Conservation (phyloP, 768 basidiomycete genomes). For the Tulasnella sp. region DNA sequence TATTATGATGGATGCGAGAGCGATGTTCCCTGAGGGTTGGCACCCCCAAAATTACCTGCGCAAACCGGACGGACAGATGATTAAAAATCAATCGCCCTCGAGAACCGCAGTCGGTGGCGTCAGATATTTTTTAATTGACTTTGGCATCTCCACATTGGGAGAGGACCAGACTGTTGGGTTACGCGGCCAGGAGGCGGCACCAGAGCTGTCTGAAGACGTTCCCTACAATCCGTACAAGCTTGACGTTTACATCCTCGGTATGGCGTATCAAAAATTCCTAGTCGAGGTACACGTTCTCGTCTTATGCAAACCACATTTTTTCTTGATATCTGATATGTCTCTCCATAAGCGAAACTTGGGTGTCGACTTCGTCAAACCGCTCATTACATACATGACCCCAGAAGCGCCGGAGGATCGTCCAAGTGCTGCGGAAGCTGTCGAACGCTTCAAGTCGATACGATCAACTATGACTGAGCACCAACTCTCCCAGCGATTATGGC, state of each 20-base stretch:
- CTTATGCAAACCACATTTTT: not conserved
- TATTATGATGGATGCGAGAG: slow-evolving; percentile 13
- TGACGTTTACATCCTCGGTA: slow-evolving; percentile 13
- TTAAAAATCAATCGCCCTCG: not conserved
- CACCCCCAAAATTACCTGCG: not conserved
- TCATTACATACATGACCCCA: not conserved
- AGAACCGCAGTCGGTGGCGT: slow-evolving; percentile 5
- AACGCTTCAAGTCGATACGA: not conserved
- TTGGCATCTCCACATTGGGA: slow-evolving; percentile 4
- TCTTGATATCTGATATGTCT: no score
- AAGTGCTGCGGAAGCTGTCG: not conserved
- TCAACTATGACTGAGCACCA: not conserved
- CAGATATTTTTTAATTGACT: slow-evolving; percentile 13
- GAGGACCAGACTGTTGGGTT: not conserved
- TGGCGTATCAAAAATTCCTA: not conserved
- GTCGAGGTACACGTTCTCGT: not conserved
- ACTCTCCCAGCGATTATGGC: not conserved
- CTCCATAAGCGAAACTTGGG: not conserved
- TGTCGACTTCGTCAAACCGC: not conserved
- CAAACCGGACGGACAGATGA: not conserved
- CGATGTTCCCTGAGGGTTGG: not conserved
- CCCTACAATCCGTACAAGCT: slow-evolving; percentile 12
- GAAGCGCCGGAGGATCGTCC: not conserved
- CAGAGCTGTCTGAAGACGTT: slow-evolving; percentile 3
- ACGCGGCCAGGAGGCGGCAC: not conserved